A percentile compares a stretch with the other conserved stretches of the same genome.
These are phyloP conservation scores for Pezicula neosporulosa DNA, from an alignment of 2,329 filamentous ascomycete genomes.

Conservation along the genomic window DNA sequence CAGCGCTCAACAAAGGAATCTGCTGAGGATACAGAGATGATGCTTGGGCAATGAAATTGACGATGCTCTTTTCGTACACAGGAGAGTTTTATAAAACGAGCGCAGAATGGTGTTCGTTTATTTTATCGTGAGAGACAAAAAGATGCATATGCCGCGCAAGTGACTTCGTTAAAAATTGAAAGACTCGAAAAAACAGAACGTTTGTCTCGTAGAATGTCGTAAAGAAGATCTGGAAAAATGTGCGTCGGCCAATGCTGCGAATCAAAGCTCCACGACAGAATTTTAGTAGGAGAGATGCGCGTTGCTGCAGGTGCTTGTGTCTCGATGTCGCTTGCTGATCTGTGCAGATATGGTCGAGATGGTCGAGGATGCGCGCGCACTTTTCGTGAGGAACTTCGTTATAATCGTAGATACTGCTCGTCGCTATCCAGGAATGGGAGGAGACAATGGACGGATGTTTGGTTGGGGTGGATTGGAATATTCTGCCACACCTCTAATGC, in stretches of 20 bases:
- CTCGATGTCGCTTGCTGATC: constrained; percentile 26
- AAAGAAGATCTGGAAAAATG: constrained; percentile 29
- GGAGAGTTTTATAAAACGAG: constrained; percentile 18
- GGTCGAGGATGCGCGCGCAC: constrained; percentile 20
- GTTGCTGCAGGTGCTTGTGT: constrained; percentile 33
- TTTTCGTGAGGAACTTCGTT: constrained; percentile 20
- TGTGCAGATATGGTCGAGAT: constrained; percentile 25
- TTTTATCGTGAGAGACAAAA: constrained; percentile 21
- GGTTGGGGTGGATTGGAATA: constrained; percentile 11
- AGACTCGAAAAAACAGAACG: constrained; percentile 29
- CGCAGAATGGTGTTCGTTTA: constrained; percentile 20
- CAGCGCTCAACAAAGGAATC: background rate
- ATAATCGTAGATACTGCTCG: constrained; percentile 19
- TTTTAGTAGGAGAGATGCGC: constrained; percentile 23
- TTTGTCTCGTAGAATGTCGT: constrained; percentile 41
- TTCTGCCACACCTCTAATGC: constrained; percentile 30
- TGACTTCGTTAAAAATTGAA: constrained; percentile 23
- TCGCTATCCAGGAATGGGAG: constrained; percentile 4
- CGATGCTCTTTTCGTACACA: constrained; percentile 5
- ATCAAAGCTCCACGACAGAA: constrained; percentile 28
- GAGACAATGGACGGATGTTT: constrained; percentile 7
- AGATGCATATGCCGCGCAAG: constrained; percentile 23
- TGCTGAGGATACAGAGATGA: constrained; percentile 10
- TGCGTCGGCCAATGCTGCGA: constrained; percentile 28
- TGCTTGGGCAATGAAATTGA: constrained; percentile 13